A percentile compares a stretch with the other conserved stretches of the same genome.
phyloP scores from a whole-genome alignment of 1,284 basidiomycete species.

The Trichosporon sp. region DNA sequence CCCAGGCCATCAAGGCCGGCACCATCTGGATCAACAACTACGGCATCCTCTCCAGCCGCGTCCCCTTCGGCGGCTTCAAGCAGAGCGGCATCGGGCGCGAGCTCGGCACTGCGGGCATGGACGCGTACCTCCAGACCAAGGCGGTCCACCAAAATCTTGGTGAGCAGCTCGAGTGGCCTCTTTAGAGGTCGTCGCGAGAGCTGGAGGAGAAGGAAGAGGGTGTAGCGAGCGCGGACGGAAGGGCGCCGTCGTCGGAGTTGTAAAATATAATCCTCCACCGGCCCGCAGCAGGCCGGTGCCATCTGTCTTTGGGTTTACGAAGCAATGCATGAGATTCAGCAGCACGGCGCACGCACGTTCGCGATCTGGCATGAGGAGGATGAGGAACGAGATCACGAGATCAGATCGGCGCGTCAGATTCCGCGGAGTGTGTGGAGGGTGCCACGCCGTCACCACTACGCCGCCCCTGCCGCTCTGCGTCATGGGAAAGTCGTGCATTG shows the following conservation, averaged over 20 bases:
- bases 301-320: not conserved
- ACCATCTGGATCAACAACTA: conserved; percentile 83
- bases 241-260: not conserved
- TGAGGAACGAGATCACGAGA: no score
- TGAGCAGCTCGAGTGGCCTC: conserved; percentile 17
- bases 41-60: conserved; percentile 70
- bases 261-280: not conserved
- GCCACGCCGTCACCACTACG: no score
- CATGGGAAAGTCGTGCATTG: not conserved
- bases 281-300: not conserved
- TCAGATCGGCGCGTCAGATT: no score
- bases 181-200: not conserved
- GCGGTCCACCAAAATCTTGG: conserved; percentile 16
- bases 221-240: not conserved
- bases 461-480: no score
- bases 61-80: conserved; percentile 92
- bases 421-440: not conserved
- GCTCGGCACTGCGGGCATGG: conserved; percentile 79
- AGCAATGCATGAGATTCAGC: not conserved
- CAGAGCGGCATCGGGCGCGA: conserved; percentile 74
- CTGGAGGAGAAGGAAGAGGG: no score
- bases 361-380: no score
- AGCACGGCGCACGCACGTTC: not conserved
- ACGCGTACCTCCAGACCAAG: conserved; percentile 57
- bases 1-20: conserved; percentile 74